Base-by-base conservation (phyloP, 1,284 basidiomycete species). In the Vanrija sp. region DNA sequence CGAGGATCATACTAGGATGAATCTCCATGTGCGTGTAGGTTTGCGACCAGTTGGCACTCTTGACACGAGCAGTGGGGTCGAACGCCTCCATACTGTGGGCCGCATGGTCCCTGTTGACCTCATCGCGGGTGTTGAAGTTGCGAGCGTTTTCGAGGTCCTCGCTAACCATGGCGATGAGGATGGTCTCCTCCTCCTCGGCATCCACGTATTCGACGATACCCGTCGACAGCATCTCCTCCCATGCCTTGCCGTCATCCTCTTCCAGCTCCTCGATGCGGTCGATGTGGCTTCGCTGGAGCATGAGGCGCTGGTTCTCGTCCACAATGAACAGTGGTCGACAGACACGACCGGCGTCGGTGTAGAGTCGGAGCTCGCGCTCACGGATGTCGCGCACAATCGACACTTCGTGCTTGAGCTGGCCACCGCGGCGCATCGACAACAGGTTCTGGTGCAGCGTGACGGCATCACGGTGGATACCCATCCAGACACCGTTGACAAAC, bases 11-110 rank as follows among this genome's bases (percentile, higher is more conserved):
- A 67, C 89, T 91, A 1, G 95, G 95, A 75, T 99, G 96, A 69
- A 99, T 98, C 79, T 99, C 95, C 77, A 94, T 98, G 76, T 99
- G 95, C 9, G 96, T 99, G 87, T 91, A 99, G 15, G 90, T 89
- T 66, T 93, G 89, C 3, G 87, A 84, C 69, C 84, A 87, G 41
- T 85, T 85, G 24, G 83, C 80, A 47, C 87, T 84, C 76, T 93
- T 95, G 57, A 97, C 77, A 47, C 95, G 84, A 18, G 88, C 88
- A 4, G 91, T 86, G 5, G 91, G 89, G 71, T 98, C 92, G 67
- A 85, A 88, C 12, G 67, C 61, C 38, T 73, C 71, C 27, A 68
- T 52, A 54, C 83, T 81, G 66, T 74, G 73, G 60, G 84, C 65
- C 85, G 76, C 64, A 45, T 65, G 66, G 47, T 88, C 79, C 15